Conservation (phyloP, 2,329 filamentous ascomycete genomes). For the Colletotrichum caudatum region DNA sequence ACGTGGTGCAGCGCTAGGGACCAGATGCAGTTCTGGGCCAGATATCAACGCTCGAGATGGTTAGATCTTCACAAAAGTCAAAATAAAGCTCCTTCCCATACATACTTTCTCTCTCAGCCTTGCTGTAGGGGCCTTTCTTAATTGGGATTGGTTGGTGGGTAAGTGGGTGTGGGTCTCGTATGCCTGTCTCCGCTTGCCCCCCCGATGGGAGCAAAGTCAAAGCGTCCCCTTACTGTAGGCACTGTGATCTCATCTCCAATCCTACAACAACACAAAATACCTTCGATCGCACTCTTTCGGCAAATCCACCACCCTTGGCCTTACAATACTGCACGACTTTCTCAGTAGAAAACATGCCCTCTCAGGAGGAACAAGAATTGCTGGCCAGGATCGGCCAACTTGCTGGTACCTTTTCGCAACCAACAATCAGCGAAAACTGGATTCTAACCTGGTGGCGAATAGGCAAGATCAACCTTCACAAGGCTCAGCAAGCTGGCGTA, state of each 20-base stretch:
- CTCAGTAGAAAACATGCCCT: slow-evolving; percentile 18
- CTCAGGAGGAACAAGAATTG: slow-evolving; percentile 64
- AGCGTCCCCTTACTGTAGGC: slow-evolving; percentile 10
- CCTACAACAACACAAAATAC: background rate
- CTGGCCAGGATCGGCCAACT: slow-evolving; percentile 66
- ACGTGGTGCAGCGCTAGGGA: background rate
- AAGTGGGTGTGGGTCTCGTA: background rate
- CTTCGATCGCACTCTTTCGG: slow-evolving; percentile 12
- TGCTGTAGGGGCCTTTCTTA: slow-evolving; percentile 21
- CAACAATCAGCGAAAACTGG: slow-evolving; percentile 39
- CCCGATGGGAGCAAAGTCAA: slow-evolving; percentile 18
- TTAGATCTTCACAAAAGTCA: background rate
- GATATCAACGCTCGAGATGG: background rate
- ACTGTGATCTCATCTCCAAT: slow-evolving; percentile 21
- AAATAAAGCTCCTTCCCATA: slow-evolving; percentile 25
- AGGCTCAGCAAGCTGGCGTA: slow-evolving; percentile 68
- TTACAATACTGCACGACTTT: background rate
- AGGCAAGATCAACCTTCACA: slow-evolving; percentile 87
- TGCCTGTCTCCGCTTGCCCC: slow-evolving; percentile 2
- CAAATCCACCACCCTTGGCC: background rate
- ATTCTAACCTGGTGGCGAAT: slow-evolving; percentile 33
- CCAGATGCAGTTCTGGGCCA: background rate
- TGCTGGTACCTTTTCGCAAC: slow-evolving; percentile 54
- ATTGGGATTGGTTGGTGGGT: slow-evolving; percentile 30
- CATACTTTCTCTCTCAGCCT: slow-evolving; percentile 31